A percentile compares a stretch with the other conserved stretches of the same genome.
These are phyloP conservation scores for Nepenthes gracilis DNA, from an alignment of 148 eudicot species.

Conservation along the genomic window DNA sequence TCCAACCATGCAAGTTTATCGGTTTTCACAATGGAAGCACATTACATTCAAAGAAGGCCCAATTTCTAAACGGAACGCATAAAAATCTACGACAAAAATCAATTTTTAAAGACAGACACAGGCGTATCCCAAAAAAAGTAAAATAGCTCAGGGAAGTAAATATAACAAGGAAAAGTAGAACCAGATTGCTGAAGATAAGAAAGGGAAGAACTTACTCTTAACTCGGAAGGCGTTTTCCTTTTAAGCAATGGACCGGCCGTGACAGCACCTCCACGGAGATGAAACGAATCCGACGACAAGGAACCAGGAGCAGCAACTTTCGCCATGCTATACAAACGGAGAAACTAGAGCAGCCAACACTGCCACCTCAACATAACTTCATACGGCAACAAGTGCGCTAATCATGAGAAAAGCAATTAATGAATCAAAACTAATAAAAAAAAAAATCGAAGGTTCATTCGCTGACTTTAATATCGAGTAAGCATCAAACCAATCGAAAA, in stretches of 20 bases:
- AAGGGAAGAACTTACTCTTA: conserved; percentile 40
- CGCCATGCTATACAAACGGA: conserved; percentile 35
- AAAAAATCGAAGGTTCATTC: not conserved
- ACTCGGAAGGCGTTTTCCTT: conserved; percentile 83
- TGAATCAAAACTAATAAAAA: not conserved
- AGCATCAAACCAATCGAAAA: not conserved
- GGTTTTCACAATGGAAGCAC: too few relatives aligned
- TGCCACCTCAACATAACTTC: not conserved
- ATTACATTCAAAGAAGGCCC: too few relatives aligned
- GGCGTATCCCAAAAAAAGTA: too few relatives aligned
- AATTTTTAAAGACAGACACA: too few relatives aligned
- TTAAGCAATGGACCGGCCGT: conserved; percentile 32
- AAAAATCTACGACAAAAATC: too few relatives aligned
- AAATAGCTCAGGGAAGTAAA: not conserved
- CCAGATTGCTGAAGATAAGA: not conserved
- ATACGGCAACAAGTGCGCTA: not conserved
- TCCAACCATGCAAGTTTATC: too few relatives aligned
- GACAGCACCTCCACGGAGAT: conserved; percentile 28
- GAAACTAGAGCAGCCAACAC: not conserved
- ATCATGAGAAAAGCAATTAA: too few relatives aligned
- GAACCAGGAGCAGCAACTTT: conserved; percentile 52
- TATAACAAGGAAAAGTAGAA: not conserved
- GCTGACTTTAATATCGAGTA: too few relatives aligned
- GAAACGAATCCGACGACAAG: conserved; percentile 29
- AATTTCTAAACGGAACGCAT: too few relatives aligned